A percentile compares a stretch with the other conserved stretches of the same genome.
These are phyloP conservation scores for Hypomyces perniciosus DNA, from an alignment of 2,329 filamentous ascomycete genomes.

Conservation along the genomic window DNA sequence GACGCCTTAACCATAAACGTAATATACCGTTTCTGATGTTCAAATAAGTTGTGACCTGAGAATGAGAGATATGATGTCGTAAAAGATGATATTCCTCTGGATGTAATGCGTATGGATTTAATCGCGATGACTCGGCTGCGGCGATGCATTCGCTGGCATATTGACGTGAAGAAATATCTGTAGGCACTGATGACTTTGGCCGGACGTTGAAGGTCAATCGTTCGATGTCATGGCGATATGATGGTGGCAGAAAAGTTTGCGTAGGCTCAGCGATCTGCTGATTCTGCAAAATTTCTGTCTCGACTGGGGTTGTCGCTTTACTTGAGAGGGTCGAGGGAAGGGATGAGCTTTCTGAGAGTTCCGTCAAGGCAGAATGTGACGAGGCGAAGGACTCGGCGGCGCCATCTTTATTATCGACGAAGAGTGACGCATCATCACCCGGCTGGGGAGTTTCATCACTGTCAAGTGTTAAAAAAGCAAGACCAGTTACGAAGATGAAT, in stretches of 20 bases:
- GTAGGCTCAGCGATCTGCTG: slow-evolving; percentile 16
- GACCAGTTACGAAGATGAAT: not conserved
- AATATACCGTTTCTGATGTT: slow-evolving; percentile 95
- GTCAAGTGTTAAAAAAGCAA: slow-evolving; percentile 3
- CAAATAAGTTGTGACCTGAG: slow-evolving; percentile 89
- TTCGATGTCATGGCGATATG: slow-evolving; percentile 27
- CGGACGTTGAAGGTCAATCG: slow-evolving; percentile 51
- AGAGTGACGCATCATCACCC: slow-evolving; percentile 15
- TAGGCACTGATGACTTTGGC: slow-evolving; percentile 79
- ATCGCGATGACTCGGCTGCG: slow-evolving; percentile 80
- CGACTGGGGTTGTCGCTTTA: slow-evolving; percentile 57
- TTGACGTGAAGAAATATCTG: slow-evolving; percentile 62
- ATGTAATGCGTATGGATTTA: slow-evolving; percentile 86
- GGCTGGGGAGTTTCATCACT: slow-evolving; percentile 19
- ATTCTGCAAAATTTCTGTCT: slow-evolving; percentile 28
- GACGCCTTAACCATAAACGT: slow-evolving; percentile 81
- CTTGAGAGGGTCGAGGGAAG: slow-evolving; percentile 51
- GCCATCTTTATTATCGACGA: slow-evolving; percentile 14
- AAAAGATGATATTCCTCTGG: slow-evolving; percentile 76
- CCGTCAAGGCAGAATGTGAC: slow-evolving; percentile 47
- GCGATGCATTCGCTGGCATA: slow-evolving; percentile 90
- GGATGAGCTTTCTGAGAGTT: slow-evolving; percentile 51
- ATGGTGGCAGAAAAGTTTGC: slow-evolving; percentile 17
- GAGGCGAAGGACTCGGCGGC: slow-evolving; percentile 42
- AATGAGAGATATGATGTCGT: slow-evolving; percentile 73